phyloP scores from a whole-genome alignment of 805 yeast species.

The Lachancea meyersii region DNA sequence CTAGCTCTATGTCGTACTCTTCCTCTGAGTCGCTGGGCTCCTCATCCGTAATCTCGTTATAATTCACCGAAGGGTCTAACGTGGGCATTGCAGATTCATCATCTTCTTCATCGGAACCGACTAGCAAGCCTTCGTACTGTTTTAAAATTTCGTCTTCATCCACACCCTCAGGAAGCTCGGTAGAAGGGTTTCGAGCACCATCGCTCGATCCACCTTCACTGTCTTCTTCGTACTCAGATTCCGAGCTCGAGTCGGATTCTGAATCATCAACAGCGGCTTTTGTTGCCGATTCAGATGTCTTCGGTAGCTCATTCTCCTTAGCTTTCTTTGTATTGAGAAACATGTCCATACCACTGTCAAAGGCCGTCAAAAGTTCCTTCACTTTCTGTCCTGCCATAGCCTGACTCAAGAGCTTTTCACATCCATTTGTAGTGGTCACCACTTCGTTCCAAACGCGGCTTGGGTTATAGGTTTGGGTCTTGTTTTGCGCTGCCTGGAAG shows the following conservation, averaged over 20 bases:
- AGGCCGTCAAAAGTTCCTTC: constrained; percentile 40
- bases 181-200: not conserved
- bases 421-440: constrained; percentile 20
- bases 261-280: constrained; percentile 9
- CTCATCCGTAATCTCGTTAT: constrained; percentile 61
- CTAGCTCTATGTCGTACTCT: constrained; percentile 7
- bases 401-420: constrained; percentile 35
- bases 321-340: constrained; percentile 28
- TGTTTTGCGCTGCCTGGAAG: constrained; percentile 26
- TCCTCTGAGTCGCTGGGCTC: constrained; percentile 41
- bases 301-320: constrained; percentile 2
- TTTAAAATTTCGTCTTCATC: constrained; percentile 25
- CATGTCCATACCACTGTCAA: constrained; percentile 36
- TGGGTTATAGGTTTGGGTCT: constrained; percentile 39
- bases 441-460: constrained; percentile 37
- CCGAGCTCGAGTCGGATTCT: constrained; percentile 18
- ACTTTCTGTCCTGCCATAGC: constrained; percentile 41
- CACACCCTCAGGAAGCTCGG: constrained; percentile 8
- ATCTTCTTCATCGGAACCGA: constrained; percentile 37
- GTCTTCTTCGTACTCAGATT: constrained; percentile 11
- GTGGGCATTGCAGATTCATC: constrained; percentile 29
- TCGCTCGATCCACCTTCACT: not conserved
- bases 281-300: not conserved
- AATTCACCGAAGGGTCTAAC: constrained; percentile 26
- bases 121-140: constrained; percentile 36